Base-by-base conservation (phyloP, 768 basidiomycete genomes). In the Boletus coccyginus region DNA sequence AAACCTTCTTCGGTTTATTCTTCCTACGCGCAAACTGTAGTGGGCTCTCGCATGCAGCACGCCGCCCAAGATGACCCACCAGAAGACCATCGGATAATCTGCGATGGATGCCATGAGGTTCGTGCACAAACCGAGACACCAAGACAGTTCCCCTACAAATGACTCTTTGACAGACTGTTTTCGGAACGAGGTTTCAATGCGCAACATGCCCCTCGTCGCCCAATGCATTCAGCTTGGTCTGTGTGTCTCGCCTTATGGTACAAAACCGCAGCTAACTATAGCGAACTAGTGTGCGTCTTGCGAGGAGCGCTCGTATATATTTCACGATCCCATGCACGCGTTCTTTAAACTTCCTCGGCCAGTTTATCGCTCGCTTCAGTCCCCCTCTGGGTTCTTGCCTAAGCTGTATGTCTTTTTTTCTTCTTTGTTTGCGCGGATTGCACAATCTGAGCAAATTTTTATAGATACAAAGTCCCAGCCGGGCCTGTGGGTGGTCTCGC, bases 321-420 rank as follows among this genome's bases (percentile, higher is more conserved):
- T 91, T 17, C 94, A 98, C 66, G 86, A 96, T 67, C 85, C 92
- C 0, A 81, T 80, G 73, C 94, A 98, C 58, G 75, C 88, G 12
- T 98, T 97, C 74, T 84, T 96, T 78, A 95, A 92, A 66, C 77
- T 98, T 35, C 85, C 85, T 35, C 81, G 90, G 19, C 91, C 89
- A 3, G 86, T 95, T 12, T 80, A 92, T 31, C 77, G 79, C 14
- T 80, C 80, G 1, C 74, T 88, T 38, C 74, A 77, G 47, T 82
- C 82, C 0, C 64, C 77, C 0, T 73, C 68, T n/a, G 81, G 88
- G 0, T 74, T 94, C 61, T 69, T 96, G 5, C 90, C 93, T 0
- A 69, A 77, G 19, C 62, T 95, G 88, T 90, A 68, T 49, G 84
- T 46, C 19, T 41, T 9, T 43, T 46, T 14, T n/a, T 24, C 39